Conservation (phyloP, 1,139 yeast genomes). For the Taphrina populina region DNA sequence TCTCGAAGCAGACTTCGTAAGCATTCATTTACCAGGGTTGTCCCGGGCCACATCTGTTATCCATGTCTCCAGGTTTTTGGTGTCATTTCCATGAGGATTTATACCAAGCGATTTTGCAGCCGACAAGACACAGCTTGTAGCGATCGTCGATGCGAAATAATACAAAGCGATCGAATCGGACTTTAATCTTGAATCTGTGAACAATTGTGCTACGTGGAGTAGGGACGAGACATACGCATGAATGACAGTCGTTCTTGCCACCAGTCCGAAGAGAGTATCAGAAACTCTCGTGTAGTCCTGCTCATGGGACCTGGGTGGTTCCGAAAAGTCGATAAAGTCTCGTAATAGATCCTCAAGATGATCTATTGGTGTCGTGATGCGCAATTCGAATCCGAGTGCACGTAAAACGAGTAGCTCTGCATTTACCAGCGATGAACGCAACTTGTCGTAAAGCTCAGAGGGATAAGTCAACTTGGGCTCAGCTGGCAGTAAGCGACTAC, state of each 20-base stretch:
- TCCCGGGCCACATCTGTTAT: slow-evolving; percentile 1
- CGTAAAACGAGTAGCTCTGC: slow-evolving; percentile 38
- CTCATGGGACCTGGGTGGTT: background rate
- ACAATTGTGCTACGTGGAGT: background rate
- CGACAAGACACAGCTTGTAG: slow-evolving; percentile 12
- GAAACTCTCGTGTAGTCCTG: slow-evolving; percentile 9
- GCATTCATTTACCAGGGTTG: background rate
- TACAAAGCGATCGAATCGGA: slow-evolving; percentile 1
- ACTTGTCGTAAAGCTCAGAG: slow-evolving; percentile 37
- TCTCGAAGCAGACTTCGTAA: background rate
- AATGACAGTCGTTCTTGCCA: slow-evolving; percentile 4
- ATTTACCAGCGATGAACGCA: slow-evolving; percentile 38
- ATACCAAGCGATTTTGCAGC: slow-evolving; percentile 4
- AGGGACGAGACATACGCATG: background rate
- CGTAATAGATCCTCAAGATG: slow-evolving; percentile 11
- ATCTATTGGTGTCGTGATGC: slow-evolving; percentile 31
- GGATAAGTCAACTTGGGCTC: slow-evolving; percentile 35
- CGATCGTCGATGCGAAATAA: slow-evolving; percentile 23
- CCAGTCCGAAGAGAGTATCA: slow-evolving; percentile 23
- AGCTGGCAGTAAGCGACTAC: slow-evolving; percentile 35
- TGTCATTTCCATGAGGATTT: background rate
- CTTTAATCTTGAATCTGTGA: background rate
- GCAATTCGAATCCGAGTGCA: slow-evolving; percentile 33
- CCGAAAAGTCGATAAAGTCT: slow-evolving; percentile 3
- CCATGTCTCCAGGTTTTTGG: background rate